Percentiles rank a stretch among this genome's conserved stretches.
phyloP scores from a whole-genome alignment of 1,284 basidiomycete genomes.

The Leccinum pallidistipes region DNA sequence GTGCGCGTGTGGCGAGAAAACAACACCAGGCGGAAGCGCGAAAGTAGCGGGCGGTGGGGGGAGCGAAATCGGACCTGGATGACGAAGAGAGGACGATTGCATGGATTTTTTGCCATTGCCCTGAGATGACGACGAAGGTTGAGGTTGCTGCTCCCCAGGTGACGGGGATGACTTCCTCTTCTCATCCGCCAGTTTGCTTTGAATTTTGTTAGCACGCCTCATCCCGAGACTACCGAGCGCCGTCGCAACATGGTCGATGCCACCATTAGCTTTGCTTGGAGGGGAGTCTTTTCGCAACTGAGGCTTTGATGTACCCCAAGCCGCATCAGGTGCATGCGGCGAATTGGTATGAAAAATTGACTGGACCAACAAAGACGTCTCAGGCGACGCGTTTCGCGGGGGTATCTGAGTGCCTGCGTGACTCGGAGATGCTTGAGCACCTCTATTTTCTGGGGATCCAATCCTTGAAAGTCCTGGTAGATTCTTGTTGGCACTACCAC shows the following conservation, averaged over 20 bases:
- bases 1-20: conserved; percentile 37
- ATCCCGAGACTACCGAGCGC: conserved; percentile 30
- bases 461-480: conserved; percentile 18
- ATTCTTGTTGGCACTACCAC: conserved; percentile 1
- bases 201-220: conserved; percentile 31
- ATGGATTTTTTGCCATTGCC: conserved; percentile 23
- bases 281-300: conserved; percentile 14
- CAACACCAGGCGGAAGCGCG: conserved; percentile 39
- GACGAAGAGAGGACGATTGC: conserved; percentile 50
- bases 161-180: conserved; percentile 15
- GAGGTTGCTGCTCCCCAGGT: conserved; percentile 19
- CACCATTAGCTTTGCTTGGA: conserved; percentile 21
- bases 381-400: conserved; percentile 7
- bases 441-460: conserved; percentile 19
- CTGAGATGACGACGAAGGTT: conserved; percentile 14
- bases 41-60: conserved; percentile 59
- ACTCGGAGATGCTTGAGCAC: conserved; percentile 10
- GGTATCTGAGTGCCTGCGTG: conserved; percentile 5
- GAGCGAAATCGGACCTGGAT: conserved; percentile 69
- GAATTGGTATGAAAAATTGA: conserved; percentile 16
- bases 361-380: conserved; percentile 12
- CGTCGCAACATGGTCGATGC: conserved; percentile 19
- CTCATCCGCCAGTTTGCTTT: conserved; percentile 27
- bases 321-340: conserved; percentile 8
- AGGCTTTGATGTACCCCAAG: conserved; percentile 19